A percentile compares a stretch with the other conserved stretches of the same genome.
Evolutionary conservation across 768 basidiomycete genomes (phyloP).

Genomic region (Trametes villosa): DNA sequence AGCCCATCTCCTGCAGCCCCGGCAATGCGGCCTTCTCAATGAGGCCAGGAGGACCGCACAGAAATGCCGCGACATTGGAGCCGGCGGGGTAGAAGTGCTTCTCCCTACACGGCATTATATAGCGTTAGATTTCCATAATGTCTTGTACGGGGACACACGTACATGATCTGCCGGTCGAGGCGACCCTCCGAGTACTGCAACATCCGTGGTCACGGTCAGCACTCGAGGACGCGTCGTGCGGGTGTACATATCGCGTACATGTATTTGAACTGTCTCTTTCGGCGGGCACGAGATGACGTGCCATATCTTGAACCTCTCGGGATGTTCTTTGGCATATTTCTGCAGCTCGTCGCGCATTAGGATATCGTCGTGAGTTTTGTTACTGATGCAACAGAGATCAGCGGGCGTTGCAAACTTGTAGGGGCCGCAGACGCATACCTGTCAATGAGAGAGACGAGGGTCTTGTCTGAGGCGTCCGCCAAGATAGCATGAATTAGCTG

Average conservation of each 20-base stretch:
- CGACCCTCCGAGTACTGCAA: constrained; percentile 18
- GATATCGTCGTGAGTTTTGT: constrained; percentile 30
- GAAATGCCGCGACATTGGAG: constrained; percentile 15
- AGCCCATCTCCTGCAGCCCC: constrained; percentile 27
- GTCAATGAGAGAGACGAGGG: constrained; percentile 25
- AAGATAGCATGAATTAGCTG: constrained; percentile 31
- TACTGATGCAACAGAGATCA: constrained; percentile 6
- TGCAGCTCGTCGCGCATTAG: constrained; percentile 25
- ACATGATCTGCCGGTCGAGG: constrained; percentile 25
- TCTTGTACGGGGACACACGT: neutral
- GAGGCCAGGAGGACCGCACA: constrained; percentile 29
- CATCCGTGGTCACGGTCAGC: neutral
- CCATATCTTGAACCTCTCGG: constrained; percentile 28
- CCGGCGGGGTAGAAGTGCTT: constrained; percentile 25
- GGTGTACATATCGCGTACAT: constrained; percentile 13
- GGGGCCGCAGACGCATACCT: constrained; percentile 22
- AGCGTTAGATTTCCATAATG: neutral
- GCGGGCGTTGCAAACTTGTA: neutral
- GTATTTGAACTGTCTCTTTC: neutral
- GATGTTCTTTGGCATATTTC: constrained; percentile 23
- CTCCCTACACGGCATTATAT: constrained; percentile 14
- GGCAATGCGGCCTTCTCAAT: constrained; percentile 30
- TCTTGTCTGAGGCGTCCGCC: constrained; percentile 22
- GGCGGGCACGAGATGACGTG: constrained; percentile 21
- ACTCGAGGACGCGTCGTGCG: neutral